Percentiles rank a stretch among this genome's conserved stretches.
Evolutionary conservation across 495 filamentous ascomycete species (phyloP).

Genomic region (Acidomyces sp.): DNA sequence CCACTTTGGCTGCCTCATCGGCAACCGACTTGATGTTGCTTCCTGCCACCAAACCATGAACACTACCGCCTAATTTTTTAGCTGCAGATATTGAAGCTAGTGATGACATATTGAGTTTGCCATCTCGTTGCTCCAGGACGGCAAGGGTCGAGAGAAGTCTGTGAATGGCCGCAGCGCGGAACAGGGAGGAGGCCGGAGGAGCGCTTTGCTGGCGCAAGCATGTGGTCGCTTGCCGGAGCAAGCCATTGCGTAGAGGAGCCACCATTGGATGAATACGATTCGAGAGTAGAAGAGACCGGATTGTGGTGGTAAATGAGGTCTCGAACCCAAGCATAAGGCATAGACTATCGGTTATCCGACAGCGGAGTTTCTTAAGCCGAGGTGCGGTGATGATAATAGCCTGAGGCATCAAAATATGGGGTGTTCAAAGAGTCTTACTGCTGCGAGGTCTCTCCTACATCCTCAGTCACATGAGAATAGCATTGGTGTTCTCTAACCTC

Average conservation of each 20-base stretch:
- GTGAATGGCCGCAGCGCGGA: conserved; percentile 35
- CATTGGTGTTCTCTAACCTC: too few species aligned
- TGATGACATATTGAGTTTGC: conserved; percentile 69
- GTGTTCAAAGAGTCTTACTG: too few species aligned
- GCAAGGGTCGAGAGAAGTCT: conserved; percentile 79
- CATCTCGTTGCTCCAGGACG: conserved; percentile 84
- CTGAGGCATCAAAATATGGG: too few species aligned
- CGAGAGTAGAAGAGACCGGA: too few species aligned
- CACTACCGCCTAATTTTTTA: conserved; percentile 66
- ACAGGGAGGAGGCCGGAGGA: conserved; percentile 7
- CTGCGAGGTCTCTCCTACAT: too few species aligned
- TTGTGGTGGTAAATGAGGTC: too few species aligned
- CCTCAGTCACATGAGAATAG: too few species aligned
- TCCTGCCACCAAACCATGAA: conserved; percentile 85
- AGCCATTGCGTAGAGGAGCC: conserved; percentile 20
- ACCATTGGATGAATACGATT: too few species aligned
- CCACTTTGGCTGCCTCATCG: conserved; percentile 74
- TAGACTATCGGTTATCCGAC: too few species aligned
- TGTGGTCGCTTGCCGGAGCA: conserved; percentile 27
- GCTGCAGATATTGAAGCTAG: conserved; percentile 79
- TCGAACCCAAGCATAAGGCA: too few species aligned
- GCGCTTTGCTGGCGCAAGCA: conserved; percentile 22
- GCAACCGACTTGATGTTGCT: conserved; percentile 65
- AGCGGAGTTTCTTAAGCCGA: too few species aligned
- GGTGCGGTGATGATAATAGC: too few species aligned